Evolutionary conservation across 495 filamentous ascomycete species (phyloP).

Genomic region (Echria macrotheca): DNA sequence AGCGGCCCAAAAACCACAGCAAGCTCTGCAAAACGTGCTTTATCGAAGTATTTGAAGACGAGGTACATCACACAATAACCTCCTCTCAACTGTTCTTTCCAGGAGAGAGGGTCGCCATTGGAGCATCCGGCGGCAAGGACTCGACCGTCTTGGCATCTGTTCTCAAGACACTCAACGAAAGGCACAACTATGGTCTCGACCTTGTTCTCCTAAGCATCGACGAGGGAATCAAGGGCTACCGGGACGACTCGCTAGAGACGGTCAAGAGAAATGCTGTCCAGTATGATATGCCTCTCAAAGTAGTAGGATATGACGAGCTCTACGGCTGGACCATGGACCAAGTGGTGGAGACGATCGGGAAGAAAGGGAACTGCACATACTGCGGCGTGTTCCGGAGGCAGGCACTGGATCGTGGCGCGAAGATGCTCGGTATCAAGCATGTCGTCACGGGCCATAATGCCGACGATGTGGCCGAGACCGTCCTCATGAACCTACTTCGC

Average conservation of each 20-base stretch:
- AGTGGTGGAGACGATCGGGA: conserved; percentile 89
- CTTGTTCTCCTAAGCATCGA: conserved; percentile 87
- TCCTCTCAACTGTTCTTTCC: conserved; percentile 69
- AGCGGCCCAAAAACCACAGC: conserved; percentile 86
- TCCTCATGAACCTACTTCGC: conserved; percentile 92
- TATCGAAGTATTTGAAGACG: conserved; percentile 77
- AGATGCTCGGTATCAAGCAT: conserved; percentile 80
- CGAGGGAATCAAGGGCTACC: conserved; percentile 94
- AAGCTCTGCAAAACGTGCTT: conserved; percentile 91
- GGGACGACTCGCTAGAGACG: conserved; percentile 91
- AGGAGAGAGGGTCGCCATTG: conserved; percentile 88
- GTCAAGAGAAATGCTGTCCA: conserved; percentile 90
- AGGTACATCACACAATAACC: conserved; percentile 89
- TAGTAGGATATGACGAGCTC: conserved; percentile 87
- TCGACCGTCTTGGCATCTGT: conserved; percentile 94
- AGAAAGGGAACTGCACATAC: conserved; percentile 98
- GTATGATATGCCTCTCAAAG: conserved; percentile 83
- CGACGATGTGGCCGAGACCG: conserved; percentile 96
- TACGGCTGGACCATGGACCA: conserved; percentile 99
- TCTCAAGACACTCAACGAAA: conserved; percentile 88
- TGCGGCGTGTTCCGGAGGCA: conserved; percentile 95
- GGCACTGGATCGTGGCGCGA: conserved; percentile 88
- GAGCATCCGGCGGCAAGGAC: conserved; percentile 95
- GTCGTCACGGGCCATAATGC: conserved; percentile 98
- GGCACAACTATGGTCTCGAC: conserved; percentile 79